Evolutionary conservation across 805 yeast species (phyloP), one percentile per base, ranked within the genome.

Genomic region (Candida ulmi): DNA sequence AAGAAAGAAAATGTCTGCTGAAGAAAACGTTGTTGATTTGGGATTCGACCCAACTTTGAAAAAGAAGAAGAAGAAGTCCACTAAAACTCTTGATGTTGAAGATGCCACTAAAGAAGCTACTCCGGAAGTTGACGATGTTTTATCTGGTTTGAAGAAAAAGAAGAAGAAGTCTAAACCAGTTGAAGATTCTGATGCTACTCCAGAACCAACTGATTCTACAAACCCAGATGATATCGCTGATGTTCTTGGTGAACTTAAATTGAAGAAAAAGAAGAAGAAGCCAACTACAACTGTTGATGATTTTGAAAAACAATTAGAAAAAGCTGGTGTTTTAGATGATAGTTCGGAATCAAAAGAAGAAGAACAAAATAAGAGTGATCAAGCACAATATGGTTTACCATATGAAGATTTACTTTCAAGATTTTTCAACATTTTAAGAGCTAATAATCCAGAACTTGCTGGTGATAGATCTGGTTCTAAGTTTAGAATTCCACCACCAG

Each of bases 361-460:
- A 36, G 61, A 54, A 33, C 46, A 50, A 38, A 58, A 46, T 31
- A 54, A 61, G 33, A 52, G 59, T 11, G 55, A 60, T 18, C 74
- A 60, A 46, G 58, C 67, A 37, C 67, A 69, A 52, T 72, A 71
- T 33, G 91, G 83, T 37, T 69, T 83, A 48, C 77, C 90, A 43
- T 93, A 93, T 66, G 79, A 78, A 43, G 75, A 74, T 35, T 76
- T 93, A 48, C 74, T 93, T 56, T 74, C 83, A 39, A 78, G 99
- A 62, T 93, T 93, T 62, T 93, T 90, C 71, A 66, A 69, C 39
- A 82, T 91, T 45, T 74, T 93, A 58, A 88, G 86, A 57, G 82
- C 87, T 47, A 91, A 91, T 68, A 93, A 93, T 70, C 99, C 99
- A 46, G 99, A 93, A 65, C 77, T 93, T 57, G 99, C 98, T 33